Conservation (phyloP, 2,329 filamentous ascomycete species). For the Colletotrichum godetiae region DNA sequence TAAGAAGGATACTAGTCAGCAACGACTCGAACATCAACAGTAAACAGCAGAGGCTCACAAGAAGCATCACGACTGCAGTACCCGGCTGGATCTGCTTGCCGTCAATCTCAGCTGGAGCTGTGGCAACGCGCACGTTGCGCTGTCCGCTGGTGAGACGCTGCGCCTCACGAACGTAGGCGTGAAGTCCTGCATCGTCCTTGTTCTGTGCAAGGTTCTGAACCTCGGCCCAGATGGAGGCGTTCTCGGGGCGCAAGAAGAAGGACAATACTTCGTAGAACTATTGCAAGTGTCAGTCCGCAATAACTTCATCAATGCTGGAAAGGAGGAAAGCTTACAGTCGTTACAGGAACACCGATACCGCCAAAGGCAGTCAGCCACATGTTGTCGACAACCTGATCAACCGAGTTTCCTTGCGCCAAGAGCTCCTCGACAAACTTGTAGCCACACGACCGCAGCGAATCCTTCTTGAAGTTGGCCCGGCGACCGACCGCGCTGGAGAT, state of each 20-base stretch:
- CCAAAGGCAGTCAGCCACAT: constrained; percentile 53
- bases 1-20: constrained; percentile 38
- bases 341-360: constrained; percentile 52
- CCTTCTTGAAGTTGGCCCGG: constrained; percentile 44
- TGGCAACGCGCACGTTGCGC: constrained; percentile 50
- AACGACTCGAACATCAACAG: not conserved
- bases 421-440: constrained; percentile 51
- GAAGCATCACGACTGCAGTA: constrained; percentile 51
- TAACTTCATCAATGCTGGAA: not conserved
- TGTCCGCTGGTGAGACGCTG: constrained; percentile 53
- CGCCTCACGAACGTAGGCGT: constrained; percentile 53
- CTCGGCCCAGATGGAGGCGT: constrained; percentile 53
- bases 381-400: constrained; percentile 48
- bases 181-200: constrained; percentile 47
- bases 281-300: not conserved
- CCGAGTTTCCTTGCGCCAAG: constrained; percentile 44
- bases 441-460: constrained; percentile 51
- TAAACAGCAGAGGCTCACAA: constrained; percentile 45
- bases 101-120: constrained; percentile 47
- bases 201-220: constrained; percentile 52
- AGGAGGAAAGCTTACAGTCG: constrained; percentile 42
- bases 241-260: constrained; percentile 54
- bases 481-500: constrained; percentile 43
- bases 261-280: constrained; percentile 57
- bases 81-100: constrained; percentile 53